These are phyloP conservation scores for Fusarium albosuccineum DNA, from an alignment of 2,329 filamentous ascomycete genomes.

Conservation along the genomic window DNA sequence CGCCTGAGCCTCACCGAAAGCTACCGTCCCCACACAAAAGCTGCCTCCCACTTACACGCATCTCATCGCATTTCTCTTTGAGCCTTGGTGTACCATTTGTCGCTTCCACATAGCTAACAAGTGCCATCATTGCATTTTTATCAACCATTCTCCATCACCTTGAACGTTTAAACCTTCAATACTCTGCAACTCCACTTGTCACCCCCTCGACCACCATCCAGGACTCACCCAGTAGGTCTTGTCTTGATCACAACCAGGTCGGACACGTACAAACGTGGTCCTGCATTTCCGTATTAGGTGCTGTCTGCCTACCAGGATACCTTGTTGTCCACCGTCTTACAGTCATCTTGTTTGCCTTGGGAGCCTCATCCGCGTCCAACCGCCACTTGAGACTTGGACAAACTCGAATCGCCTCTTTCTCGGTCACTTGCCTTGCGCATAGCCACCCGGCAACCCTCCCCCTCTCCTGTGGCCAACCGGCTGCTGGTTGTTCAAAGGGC, in stretches of 20 bases:
- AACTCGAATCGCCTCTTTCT: conserved; percentile 22
- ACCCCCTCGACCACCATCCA: neutral
- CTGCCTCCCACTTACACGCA: conserved; percentile 2
- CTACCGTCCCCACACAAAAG: conserved; percentile 6
- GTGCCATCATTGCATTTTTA: neutral
- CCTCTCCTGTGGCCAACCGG: conserved; percentile 18
- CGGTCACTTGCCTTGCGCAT: conserved; percentile 24
- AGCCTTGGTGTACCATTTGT: neutral
- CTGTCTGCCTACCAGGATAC: conserved; percentile 12
- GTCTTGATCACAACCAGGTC: neutral
- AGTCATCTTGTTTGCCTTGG: conserved; percentile 18
- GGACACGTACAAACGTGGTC: too few species aligned
- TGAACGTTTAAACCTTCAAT: neutral
- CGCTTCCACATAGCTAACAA: too few species aligned
- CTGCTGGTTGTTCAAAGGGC: conserved; percentile 16
- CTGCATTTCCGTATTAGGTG: neutral
- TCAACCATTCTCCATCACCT: neutral
- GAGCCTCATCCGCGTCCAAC: conserved; percentile 25
- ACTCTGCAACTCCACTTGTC: neutral
- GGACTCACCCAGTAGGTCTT: neutral
- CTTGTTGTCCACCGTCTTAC: conserved; percentile 17
- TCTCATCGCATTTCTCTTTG: neutral
- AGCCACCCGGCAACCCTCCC: conserved; percentile 4
- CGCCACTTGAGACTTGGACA: conserved; percentile 15
- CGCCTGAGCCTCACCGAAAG: conserved; percentile 22